Conservation (phyloP, 2,329 filamentous ascomycete species). For the Microdochium nivale region DNA sequence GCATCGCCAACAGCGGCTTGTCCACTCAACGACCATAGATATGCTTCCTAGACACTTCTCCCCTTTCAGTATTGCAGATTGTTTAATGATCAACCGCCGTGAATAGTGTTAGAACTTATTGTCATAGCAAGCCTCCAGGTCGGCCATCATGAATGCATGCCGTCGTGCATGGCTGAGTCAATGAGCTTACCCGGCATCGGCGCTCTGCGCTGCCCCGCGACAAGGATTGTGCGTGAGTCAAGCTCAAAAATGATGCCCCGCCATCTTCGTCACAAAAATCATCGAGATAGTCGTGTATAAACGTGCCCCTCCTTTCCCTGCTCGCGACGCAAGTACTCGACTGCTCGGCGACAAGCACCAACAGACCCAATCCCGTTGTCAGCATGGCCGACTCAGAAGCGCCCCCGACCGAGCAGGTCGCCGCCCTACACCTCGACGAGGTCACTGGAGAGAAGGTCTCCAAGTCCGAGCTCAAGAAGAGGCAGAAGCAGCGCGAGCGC, state of each 20-base stretch:
- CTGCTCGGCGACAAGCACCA: background rate
- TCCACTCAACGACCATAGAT: background rate
- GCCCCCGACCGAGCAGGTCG: constrained; percentile 42
- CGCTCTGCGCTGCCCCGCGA: background rate
- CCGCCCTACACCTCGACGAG: constrained; percentile 79
- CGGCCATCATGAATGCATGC: too few relatives aligned
- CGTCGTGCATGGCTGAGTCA: background rate
- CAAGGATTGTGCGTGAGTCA: constrained; percentile 5
- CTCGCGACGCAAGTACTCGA: background rate
- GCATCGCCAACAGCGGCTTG: background rate
- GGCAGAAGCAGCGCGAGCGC: constrained; percentile 81
- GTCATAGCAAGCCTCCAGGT: background rate
- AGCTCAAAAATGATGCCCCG: constrained; percentile 11
- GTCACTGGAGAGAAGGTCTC: constrained; percentile 83
- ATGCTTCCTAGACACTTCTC: too few relatives aligned
- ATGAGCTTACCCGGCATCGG: background rate
- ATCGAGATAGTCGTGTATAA: background rate
- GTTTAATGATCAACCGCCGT: too few relatives aligned
- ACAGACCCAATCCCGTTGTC: background rate
- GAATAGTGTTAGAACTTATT: too few relatives aligned
- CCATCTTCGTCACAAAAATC: constrained; percentile 10
- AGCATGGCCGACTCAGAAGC: constrained; percentile 12
- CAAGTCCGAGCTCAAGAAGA: constrained; percentile 89
- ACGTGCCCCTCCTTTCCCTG: background rate
- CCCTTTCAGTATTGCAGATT: too few relatives aligned